These are phyloP conservation scores for Plasmodium berghei DNA, from an alignment of 169 alveolate genomes.

Conservation along the genomic window DNA sequence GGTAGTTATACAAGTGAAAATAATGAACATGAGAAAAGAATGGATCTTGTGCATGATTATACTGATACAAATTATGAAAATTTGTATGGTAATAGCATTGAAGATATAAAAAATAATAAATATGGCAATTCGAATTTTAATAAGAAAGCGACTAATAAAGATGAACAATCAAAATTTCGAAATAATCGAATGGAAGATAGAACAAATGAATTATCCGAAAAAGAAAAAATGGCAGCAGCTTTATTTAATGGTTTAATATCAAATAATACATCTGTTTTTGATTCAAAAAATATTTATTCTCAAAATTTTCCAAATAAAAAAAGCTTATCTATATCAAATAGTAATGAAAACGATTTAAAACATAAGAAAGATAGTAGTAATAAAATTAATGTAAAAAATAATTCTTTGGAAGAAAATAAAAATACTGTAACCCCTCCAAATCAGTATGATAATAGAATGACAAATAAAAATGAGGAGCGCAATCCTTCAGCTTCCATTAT, in stretches of 20 bases:
- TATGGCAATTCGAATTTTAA: not conserved
- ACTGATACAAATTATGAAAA: constrained; percentile 51
- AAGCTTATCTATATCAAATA: constrained; percentile 9
- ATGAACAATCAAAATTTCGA: not conserved
- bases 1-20: constrained; percentile 10
- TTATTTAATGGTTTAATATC: constrained; percentile 73
- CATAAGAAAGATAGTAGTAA: constrained; percentile 7
- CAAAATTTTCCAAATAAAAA: constrained; percentile 37
- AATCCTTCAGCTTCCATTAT: constrained; percentile 4
- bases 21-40: constrained; percentile 44
- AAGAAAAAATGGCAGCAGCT: constrained; percentile 79
- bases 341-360: constrained; percentile 56
- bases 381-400: constrained; percentile 4
- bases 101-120: constrained; percentile 19
- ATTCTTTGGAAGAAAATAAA: not conserved
- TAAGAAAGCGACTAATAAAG: constrained; percentile 12
- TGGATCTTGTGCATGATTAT: constrained; percentile 20
- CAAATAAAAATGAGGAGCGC: constrained; percentile 9
- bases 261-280: constrained; percentile 15
- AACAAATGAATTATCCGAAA: constrained; percentile 43
- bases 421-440: not conserved
- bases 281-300: constrained; percentile 48
- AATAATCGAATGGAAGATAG: not conserved
- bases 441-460: not conserved
- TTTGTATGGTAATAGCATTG: constrained; percentile 4